phyloP scores from a whole-genome alignment of 371 early-diverging fungal species.

The Mucor indicus region DNA sequence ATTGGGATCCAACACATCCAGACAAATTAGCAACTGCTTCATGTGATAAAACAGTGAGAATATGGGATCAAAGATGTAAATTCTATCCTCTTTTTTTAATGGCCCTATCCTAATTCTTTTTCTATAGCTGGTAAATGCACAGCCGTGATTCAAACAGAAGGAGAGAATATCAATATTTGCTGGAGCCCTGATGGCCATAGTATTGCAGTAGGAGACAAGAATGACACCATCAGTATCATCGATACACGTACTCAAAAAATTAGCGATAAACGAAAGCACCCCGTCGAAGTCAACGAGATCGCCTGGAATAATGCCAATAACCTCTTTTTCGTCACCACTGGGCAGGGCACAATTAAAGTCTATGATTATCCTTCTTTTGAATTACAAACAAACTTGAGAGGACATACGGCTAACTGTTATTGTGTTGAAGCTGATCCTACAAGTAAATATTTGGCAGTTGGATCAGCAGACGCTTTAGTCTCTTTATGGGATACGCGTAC shows the following conservation, averaged over 20 bases:
- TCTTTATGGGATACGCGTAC: slow-evolving; percentile 76
- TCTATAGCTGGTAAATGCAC: slow-evolving; percentile 60
- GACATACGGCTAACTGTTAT: slow-evolving; percentile 82
- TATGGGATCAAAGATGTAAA: slow-evolving; percentile 85
- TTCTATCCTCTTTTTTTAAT: too few species aligned
- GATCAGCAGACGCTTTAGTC: slow-evolving; percentile 75
- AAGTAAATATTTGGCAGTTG: slow-evolving; percentile 75
- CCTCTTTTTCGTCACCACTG: slow-evolving; percentile 77
- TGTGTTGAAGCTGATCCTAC: slow-evolving; percentile 82
- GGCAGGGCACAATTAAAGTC: slow-evolving; percentile 70
- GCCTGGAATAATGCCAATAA: slow-evolving; percentile 78
- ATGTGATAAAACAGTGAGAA: slow-evolving; percentile 78
- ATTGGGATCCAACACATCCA: slow-evolving; percentile 79
- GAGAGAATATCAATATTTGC: slow-evolving; percentile 85
- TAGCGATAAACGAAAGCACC: slow-evolving; percentile 51
- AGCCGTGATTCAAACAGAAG: slow-evolving; percentile 64
- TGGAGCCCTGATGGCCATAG: slow-evolving; percentile 81
- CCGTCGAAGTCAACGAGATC: slow-evolving; percentile 75
- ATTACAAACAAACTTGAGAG: slow-evolving; percentile 57
- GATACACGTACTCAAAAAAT: slow-evolving; percentile 66
- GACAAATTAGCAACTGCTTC: slow-evolving; percentile 82
- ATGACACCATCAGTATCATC: slow-evolving; percentile 74
- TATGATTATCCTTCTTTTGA: slow-evolving; percentile 63
- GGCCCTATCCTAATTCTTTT: too few species aligned
- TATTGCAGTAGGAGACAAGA: slow-evolving; percentile 86